A percentile compares a stretch with the other conserved stretches of the same genome.
These are phyloP conservation scores for Ophiostoma angusticollis DNA, from an alignment of 2,329 filamentous ascomycete species.

Conservation along the genomic window DNA sequence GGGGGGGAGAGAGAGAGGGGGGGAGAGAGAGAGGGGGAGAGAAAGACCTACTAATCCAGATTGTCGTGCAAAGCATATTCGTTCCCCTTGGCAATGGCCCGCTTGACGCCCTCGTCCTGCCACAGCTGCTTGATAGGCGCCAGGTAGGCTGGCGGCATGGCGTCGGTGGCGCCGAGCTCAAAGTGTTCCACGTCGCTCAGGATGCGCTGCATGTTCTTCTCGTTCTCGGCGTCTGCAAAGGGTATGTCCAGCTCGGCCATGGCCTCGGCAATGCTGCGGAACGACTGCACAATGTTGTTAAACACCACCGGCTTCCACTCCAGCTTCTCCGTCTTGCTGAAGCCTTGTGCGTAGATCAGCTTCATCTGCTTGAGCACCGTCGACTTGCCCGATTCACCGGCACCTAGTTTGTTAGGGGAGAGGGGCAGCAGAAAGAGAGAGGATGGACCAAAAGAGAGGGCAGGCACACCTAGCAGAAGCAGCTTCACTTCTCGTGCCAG, in stretches of 20 bases:
- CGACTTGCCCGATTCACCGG: constrained; percentile 90
- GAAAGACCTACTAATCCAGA: constrained; percentile 63
- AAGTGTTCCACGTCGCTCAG: constrained; percentile 65
- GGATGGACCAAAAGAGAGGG: no score
- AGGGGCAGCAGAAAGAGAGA: no score
- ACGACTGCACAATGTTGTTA: constrained; percentile 84
- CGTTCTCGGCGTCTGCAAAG: constrained; percentile 67
- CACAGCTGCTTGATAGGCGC: constrained; percentile 74
- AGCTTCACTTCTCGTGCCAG: constrained; percentile 86
- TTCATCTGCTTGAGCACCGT: constrained; percentile 99
- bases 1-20: not conserved
- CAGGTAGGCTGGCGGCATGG: constrained; percentile 65
- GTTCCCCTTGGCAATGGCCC: constrained; percentile 85
- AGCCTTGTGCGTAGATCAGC: constrained; percentile 88
- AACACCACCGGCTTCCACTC: constrained; percentile 95
- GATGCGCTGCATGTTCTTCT: constrained; percentile 69
- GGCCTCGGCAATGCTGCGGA: constrained; percentile 78
- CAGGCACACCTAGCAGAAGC: constrained; percentile 64
- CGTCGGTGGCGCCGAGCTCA: constrained; percentile 72
- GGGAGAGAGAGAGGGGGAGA: not conserved
- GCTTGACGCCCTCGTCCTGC: constrained; percentile 70
- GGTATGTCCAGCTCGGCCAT: constrained; percentile 76
- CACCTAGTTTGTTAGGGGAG: constrained; percentile 42
- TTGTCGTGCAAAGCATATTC: constrained; percentile 97
- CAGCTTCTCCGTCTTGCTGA: constrained; percentile 76